Evolutionary conservation across 495 filamentous ascomycete genomes (phyloP).

Genomic region (Neurospora sp.): DNA sequence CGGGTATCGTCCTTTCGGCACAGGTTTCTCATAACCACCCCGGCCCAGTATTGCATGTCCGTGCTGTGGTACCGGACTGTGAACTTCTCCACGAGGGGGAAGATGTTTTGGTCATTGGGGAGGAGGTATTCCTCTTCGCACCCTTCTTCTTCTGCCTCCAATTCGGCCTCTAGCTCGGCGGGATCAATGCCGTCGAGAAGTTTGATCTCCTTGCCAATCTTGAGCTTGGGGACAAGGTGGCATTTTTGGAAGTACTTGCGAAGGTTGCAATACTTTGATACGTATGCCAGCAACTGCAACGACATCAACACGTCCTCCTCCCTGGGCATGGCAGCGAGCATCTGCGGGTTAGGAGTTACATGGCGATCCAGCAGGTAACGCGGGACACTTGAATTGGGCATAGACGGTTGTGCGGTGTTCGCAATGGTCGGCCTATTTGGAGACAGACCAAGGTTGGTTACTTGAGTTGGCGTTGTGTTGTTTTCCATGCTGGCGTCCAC

Average conservation of each 20-base stretch:
- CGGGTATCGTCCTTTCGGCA: conserved; percentile 94
- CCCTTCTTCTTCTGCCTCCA: conserved; percentile 43
- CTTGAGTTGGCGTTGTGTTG: conserved; percentile 33
- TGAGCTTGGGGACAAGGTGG: conserved; percentile 85
- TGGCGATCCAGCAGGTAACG: conserved; percentile 67
- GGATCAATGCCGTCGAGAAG: conserved; percentile 60
- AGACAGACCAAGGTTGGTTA: conserved; percentile 60
- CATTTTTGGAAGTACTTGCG: conserved; percentile 90
- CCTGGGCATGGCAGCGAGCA: conserved; percentile 80
- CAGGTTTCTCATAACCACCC: conserved; percentile 96
- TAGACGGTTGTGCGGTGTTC: conserved; percentile 60
- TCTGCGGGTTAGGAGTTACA: conserved; percentile 52
- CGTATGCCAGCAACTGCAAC: conserved; percentile 92
- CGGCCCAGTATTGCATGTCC: conserved; percentile 99
- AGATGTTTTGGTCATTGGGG: conserved; percentile 94
- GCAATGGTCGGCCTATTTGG: conserved; percentile 64
- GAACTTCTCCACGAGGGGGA: conserved; percentile 96
- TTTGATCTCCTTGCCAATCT: conserved; percentile 75
- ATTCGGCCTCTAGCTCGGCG: conserved; percentile 23
- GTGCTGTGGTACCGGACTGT: conserved; percentile 87
- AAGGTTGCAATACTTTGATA: conserved; percentile 97
- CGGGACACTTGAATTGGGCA: conserved; percentile 54
- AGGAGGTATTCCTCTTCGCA: conserved; percentile 83
- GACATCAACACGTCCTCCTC: conserved; percentile 98
- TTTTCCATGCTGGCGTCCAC: conserved; percentile 85